phyloP scores from a whole-genome alignment of 2,329 filamentous ascomycete species.

The Sarocladium oryzae region DNA sequence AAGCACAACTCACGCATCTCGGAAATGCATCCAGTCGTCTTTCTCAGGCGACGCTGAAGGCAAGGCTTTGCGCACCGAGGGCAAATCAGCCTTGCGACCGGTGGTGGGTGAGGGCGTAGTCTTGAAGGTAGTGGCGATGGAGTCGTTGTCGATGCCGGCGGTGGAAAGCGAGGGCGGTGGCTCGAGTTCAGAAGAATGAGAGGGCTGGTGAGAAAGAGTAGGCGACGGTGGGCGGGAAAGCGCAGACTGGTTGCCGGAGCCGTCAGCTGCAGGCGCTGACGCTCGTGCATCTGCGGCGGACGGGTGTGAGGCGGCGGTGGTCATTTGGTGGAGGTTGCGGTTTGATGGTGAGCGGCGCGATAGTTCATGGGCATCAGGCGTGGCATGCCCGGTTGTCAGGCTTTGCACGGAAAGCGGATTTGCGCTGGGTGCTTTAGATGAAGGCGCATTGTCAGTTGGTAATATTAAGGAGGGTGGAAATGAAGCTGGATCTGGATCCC shows the following conservation, averaged over 20 bases:
- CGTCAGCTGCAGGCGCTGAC: slow-evolving; percentile 14
- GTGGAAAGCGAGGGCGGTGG: not conserved
- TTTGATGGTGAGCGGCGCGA: slow-evolving; percentile 15
- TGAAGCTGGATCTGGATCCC: not conserved
- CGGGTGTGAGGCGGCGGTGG: slow-evolving; percentile 16
- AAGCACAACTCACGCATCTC: not conserved
- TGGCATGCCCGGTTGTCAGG: not conserved
- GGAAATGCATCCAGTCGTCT: not conserved
- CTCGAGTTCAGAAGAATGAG: not conserved
- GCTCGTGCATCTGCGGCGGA: slow-evolving; percentile 15
- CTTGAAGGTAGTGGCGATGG: not conserved
- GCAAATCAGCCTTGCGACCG: not conserved
- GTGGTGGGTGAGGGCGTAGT: slow-evolving; percentile 1
- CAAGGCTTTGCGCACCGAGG: not conserved
- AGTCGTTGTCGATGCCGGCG: not conserved
- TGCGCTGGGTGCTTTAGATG: not conserved
- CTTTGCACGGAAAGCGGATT: not conserved
- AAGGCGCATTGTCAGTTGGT: not conserved
- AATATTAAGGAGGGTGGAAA: not conserved
- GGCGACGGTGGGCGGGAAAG: slow-evolving; percentile 15
- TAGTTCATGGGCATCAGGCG: slow-evolving; percentile 17
- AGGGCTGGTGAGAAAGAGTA: slow-evolving; percentile 11
- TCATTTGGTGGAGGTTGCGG: too few species aligned
- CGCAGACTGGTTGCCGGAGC: slow-evolving; percentile 12
- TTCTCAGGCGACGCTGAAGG: slow-evolving; percentile 3